Evolutionary conservation across 1,139 yeast species (phyloP), one percentile per base, ranked within the genome.

Genomic region (Protomyces arabidopsidicola): DNA sequence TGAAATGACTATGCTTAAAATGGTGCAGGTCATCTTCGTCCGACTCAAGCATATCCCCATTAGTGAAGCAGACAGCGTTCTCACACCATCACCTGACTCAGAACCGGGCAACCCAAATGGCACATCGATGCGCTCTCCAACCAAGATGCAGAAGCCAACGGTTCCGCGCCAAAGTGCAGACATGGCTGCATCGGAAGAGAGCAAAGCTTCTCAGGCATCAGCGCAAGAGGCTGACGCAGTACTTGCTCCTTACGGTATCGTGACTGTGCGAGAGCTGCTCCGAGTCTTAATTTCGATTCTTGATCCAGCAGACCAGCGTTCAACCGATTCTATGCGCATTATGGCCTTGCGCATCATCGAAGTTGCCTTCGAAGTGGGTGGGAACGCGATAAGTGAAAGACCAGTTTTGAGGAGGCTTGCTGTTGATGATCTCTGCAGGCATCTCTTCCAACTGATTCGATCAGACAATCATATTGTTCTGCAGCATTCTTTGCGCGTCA

Each of bases 301-400:
- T 51, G 85, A 95, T 10, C 95, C 97, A 0, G 88, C 89, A 69
- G 89, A 87, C 71, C 84, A 84, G 70, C 93, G 88, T 71, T 95
- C 90, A 71, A 88, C 95, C 70, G 97, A 91, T 72, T 82, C 90
- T 42, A 87, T 97, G 0, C 81, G 96, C 64, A 86, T 88, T 14
- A 85, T 93, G 77, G 95, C 97, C 0, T 77, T 95, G 42, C 82
- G 85, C 54, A 80, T 93, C 55, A 79, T 95, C 50, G 86, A 85
- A 62, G 85, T 87, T 0, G 89, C 95, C 1, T 81, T 93, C 64
- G 98, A 93, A 73, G 86, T 90, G 9, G 80, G 93, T 5, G 97
- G 97, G 2, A 75, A 77, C 53, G 82, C 81, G 50, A 80, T 93
- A 62, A 83, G 87, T 0, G 74, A 78, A 12, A 93, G 88, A 71